Evolutionary conservation across 192 early-diverging fungal genomes (phyloP).

Genomic region (Entophlyctis luteolus): DNA sequence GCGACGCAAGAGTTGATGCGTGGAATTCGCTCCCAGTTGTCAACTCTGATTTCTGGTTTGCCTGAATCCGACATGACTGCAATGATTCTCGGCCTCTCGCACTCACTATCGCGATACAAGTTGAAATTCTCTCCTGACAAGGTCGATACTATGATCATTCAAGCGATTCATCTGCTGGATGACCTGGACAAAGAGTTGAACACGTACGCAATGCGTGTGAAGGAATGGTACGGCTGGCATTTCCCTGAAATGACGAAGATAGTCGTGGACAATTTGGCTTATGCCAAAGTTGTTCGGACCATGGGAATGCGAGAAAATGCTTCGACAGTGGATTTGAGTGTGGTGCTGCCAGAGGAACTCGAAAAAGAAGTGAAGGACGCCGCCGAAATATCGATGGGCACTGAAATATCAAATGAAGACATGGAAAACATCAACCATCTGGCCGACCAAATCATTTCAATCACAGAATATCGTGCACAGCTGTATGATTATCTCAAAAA

Average conservation of each 20-base stretch:
- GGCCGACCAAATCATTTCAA: conserved; percentile 93
- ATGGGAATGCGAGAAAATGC: conserved; percentile 89
- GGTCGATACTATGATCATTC: conserved; percentile 99
- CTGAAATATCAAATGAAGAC: conserved; percentile 95
- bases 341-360: conserved; percentile 86
- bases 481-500: conserved; percentile 96
- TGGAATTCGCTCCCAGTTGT: conserved; percentile 92
- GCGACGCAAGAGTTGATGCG: conserved; percentile 89
- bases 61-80: conserved; percentile 83
- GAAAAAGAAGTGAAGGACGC: conserved; percentile 92
- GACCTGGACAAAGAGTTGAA: conserved; percentile 99
- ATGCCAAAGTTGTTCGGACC: conserved; percentile 81
- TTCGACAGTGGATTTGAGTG: conserved; percentile 69
- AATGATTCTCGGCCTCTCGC: conserved; percentile 97
- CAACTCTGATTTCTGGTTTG: conserved; percentile 82
- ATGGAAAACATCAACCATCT: conserved; percentile 90
- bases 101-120: conserved; percentile 98
- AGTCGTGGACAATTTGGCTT: conserved; percentile 91
- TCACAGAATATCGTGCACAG: conserved; percentile 91
- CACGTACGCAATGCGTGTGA: conserved; percentile 93
- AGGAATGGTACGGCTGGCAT: conserved; percentile 99
- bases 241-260: conserved; percentile 99
- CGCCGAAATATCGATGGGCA: conserved; percentile 98
- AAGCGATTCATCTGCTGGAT: conserved; percentile 94
- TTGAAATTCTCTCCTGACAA: conserved; percentile 99